These are phyloP conservation scores for Rhodotorula sp. DNA, from an alignment of 1,284 basidiomycete genomes.

Conservation along the genomic window DNA sequence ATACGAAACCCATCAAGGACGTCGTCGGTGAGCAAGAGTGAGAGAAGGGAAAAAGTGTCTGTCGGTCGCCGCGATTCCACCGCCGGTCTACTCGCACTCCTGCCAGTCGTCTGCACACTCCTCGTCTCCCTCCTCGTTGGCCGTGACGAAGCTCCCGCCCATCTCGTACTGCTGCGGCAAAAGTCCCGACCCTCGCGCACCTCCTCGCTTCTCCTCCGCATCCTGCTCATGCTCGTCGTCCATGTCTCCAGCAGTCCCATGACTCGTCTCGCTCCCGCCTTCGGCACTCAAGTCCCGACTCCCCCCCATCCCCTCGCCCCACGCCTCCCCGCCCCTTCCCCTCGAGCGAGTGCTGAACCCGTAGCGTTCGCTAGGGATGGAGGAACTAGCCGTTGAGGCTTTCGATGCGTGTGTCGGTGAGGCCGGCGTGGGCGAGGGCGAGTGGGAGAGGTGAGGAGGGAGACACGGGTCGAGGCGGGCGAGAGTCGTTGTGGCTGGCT, in stretches of 20 bases:
- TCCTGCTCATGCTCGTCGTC: not conserved
- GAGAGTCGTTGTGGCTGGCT: no score
- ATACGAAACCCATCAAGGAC: no score
- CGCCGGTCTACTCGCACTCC: conserved; percentile 5
- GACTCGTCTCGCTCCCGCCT: conserved; percentile 10
- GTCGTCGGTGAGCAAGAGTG: no score
- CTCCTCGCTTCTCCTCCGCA: not conserved
- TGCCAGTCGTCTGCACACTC: not conserved
- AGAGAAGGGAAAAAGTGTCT: not conserved
- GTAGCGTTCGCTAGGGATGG: not conserved
- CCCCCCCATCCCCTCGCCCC: not conserved
- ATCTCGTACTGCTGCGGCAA: no score
- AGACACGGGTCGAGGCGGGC: not conserved
- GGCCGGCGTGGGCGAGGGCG: not conserved
- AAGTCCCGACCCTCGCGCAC: no score
- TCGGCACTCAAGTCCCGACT: not conserved
- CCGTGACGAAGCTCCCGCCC: no score
- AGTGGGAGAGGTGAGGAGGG: not conserved
- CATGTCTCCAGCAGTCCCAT: not conserved
- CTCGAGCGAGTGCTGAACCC: not conserved
- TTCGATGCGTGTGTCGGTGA: not conserved
- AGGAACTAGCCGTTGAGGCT: not conserved
- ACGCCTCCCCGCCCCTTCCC: not conserved
- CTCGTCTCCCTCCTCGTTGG: not conserved
- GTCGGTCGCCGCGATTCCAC: not conserved